Evolutionary conservation across 169 alveolate genomes (phyloP).

Genomic region (Plasmodium gaboni): DNA sequence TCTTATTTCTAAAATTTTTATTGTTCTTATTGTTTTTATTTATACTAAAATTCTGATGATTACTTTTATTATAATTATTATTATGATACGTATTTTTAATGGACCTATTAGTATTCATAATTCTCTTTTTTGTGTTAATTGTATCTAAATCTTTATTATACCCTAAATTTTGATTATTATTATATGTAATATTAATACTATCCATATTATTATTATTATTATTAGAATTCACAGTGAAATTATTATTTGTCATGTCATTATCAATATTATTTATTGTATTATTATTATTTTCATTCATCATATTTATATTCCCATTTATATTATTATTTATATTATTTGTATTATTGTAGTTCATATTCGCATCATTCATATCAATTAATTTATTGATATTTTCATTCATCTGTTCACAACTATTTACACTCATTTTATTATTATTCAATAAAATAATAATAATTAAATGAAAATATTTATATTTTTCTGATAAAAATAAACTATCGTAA

Average conservation of each 20-base stretch:
- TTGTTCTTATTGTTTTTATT: slow-evolving; percentile 19
- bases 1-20: slow-evolving; percentile 9
- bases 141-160: slow-evolving; percentile 13
- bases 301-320: background rate
- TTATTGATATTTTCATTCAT: background rate
- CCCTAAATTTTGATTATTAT: background rate
- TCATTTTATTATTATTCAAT: background rate
- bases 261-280: background rate
- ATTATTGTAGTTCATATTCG: background rate
- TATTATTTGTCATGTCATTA: background rate
- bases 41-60: slow-evolving; percentile 11
- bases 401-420: background rate
- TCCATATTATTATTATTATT: background rate
- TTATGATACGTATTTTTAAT: background rate
- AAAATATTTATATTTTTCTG: background rate
- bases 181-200: background rate
- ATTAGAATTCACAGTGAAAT: background rate
- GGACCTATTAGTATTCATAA: background rate
- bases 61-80: slow-evolving; percentile 8
- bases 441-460: background rate
- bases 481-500: background rate
- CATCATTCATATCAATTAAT: slow-evolving; percentile 1
- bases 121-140: background rate
- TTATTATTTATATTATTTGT: background rate
- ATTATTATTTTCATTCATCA: background rate